Evolutionary conservation across 305 asterid genomes (phyloP).

Genomic region (Fraxinus nigra): DNA sequence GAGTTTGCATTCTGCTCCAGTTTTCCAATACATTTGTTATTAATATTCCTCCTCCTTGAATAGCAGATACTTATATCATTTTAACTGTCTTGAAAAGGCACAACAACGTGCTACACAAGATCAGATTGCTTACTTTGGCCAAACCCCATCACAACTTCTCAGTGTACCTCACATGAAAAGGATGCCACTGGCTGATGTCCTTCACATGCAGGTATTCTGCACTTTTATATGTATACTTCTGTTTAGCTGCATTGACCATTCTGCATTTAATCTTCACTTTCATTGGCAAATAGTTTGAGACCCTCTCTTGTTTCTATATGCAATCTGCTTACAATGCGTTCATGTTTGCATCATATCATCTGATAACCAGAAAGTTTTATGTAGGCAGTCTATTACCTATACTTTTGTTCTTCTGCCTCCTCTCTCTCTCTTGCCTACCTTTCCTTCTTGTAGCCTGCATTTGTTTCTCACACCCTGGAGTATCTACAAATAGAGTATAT

Average conservation of each 20-base stretch:
- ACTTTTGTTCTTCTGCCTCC: not conserved
- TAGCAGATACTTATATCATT: conserved; percentile 22
- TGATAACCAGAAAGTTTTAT: not conserved
- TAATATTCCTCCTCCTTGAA: conserved; percentile 13
- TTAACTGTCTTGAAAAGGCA: conserved; percentile 48
- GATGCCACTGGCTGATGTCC: conserved; percentile 82
- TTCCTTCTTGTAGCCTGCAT: not conserved
- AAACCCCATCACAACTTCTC: conserved; percentile 97
- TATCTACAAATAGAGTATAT: not conserved
- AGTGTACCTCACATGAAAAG: conserved; percentile 91
- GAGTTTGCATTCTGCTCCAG: conserved; percentile 38
- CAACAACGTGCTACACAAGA: conserved; percentile 95
- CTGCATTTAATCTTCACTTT: conserved; percentile 10
- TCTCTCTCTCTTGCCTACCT: not conserved
- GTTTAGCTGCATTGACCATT: not conserved
- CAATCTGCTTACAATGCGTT: not conserved
- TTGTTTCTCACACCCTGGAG: conserved; percentile 2
- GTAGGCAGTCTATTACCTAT: not conserved
- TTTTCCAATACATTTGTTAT: conserved; percentile 13
- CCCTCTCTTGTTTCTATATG: not conserved
- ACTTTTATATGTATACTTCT: conserved; percentile 8
- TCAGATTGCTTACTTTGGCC: conserved; percentile 99
- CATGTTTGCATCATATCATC: not conserved
- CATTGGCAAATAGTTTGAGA: not conserved
- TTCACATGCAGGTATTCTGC: conserved; percentile 82